Evolutionary conservation across 2,329 filamentous ascomycete species (phyloP), one percentile per base, ranked within the genome.

Genomic region (Lasiodiplodia theobromae): DNA sequence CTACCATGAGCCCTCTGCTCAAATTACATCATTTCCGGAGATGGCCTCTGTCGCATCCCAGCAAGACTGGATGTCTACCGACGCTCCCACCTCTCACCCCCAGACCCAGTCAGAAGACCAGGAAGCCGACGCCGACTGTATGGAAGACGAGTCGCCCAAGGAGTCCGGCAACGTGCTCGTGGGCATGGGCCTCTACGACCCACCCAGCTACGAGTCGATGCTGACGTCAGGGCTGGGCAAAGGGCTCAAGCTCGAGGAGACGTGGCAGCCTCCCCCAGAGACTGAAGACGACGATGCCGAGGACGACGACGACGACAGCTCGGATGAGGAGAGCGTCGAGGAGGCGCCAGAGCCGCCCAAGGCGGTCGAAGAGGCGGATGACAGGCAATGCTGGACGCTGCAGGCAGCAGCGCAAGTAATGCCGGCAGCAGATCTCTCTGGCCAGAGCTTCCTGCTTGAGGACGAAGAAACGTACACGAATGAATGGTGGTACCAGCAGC

Each of bases 141-240:
- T 77, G 23, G 77, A 84, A 12, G 85, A 88, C 58, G 86, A 87
- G 68, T 76, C 79, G 6, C 72, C 87, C 58, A 87, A 88, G 34
- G 77, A 84, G 31, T 82, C 86, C 16, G 90, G 88, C 47, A 91
- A 94, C 74, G 90, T 93, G 69, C 84, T 95, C 1, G 86, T 94
- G n/a, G 92, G 92, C 23, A 90, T 96, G 86, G 92, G 92, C 0
- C 86, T 96, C 0, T 96, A 96, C 77, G 92, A 93, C 74, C 82
- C 87, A 4, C 91, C 91, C 0, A 90, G 89, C 67, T 89, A 57
- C 86, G 86, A 28, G 80, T 86, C 8, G 77, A 82, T 1, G 84
- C 83, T 72, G 80, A 82, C 52, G 75, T 76, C 62, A 14, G 70
- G 72, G 7, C 72, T 78, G 0, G 91, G 92, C 68, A 92, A 93